These are phyloP conservation scores for Arthroderma sp. DNA, from an alignment of 2,329 filamentous ascomycete genomes.

Conservation along the genomic window DNA sequence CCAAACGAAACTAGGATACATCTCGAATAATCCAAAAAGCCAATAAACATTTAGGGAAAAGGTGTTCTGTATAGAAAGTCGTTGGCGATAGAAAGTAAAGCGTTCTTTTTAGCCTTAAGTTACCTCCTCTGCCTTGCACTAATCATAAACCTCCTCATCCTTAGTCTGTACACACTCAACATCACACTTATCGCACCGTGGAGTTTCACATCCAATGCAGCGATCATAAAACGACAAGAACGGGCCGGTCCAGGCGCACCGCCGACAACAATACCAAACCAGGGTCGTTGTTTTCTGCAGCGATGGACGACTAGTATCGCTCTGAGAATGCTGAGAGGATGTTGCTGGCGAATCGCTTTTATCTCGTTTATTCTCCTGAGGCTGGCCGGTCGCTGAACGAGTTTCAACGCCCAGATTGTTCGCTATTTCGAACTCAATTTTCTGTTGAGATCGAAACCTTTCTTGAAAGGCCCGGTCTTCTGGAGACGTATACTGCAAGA, in stretches of 20 bases:
- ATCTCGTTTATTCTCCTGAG: neutral
- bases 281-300: constrained; percentile 3
- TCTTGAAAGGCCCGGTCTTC: constrained; percentile 4
- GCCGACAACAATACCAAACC: constrained; percentile 8
- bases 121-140: too few species aligned
- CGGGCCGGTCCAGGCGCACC: constrained; percentile 5
- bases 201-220: constrained; percentile 6
- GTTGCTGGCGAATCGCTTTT: neutral
- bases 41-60: too few species aligned
- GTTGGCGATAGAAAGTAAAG: too few species aligned
- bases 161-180: constrained; percentile 2
- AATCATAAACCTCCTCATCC: neutral
- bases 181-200: constrained; percentile 4
- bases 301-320: neutral
- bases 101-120: too few species aligned
- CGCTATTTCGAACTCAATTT: constrained; percentile 1
- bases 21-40: too few species aligned
- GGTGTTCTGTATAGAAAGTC: too few species aligned
- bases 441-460: constrained; percentile 2
- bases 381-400: neutral
- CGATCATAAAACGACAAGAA: constrained; percentile 5
- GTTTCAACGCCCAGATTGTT: neutral
- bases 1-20: too few species aligned
- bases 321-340: neutral
- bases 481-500: constrained; percentile 10